Conservation (phyloP, 2,329 filamentous ascomycete species). For the Rhynchosporium graminicola region DNA sequence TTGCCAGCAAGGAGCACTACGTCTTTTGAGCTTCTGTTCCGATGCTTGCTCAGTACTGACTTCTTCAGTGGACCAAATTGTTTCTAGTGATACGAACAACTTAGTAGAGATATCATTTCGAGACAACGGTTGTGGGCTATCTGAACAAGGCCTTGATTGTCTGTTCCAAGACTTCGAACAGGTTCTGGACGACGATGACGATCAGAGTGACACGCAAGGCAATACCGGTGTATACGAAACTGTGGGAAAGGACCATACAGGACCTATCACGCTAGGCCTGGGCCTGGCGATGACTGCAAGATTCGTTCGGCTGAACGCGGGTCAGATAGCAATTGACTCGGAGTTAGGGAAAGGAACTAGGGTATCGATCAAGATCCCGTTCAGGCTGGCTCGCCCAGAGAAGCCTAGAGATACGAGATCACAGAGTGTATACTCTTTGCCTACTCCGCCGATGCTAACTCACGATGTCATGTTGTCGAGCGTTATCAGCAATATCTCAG, state of each 20-base stretch:
- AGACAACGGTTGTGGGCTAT: slow-evolving; percentile 29
- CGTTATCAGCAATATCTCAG: background rate
- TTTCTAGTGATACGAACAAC: slow-evolving; percentile 21
- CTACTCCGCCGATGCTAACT: slow-evolving; percentile 22
- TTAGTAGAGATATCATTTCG: slow-evolving; percentile 30
- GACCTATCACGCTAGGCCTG: slow-evolving; percentile 27
- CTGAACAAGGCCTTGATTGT: slow-evolving; percentile 29
- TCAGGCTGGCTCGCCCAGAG: slow-evolving; percentile 23
- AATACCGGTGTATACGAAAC: slow-evolving; percentile 9
- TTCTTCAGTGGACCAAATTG: slow-evolving; percentile 20
- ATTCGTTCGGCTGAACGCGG: slow-evolving; percentile 31
- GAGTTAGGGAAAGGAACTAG: slow-evolving; percentile 26
- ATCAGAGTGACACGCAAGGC: slow-evolving; percentile 28
- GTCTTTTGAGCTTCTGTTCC: too few relatives aligned
- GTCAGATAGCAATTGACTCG: slow-evolving; percentile 32
- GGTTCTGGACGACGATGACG: slow-evolving; percentile 31
- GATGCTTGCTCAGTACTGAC: background rate
- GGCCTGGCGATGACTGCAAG: slow-evolving; percentile 32
- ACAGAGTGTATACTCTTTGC: slow-evolving; percentile 8
- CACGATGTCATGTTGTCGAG: slow-evolving; percentile 6
- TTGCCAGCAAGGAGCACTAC: background rate
- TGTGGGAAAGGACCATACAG: background rate
- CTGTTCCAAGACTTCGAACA: slow-evolving; percentile 33
- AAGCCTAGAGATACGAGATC: background rate
- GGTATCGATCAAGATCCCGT: slow-evolving; percentile 33